These are phyloP conservation scores for Dujonia santamariae DNA, from an alignment of 1,139 yeast species.

Conservation along the genomic window DNA sequence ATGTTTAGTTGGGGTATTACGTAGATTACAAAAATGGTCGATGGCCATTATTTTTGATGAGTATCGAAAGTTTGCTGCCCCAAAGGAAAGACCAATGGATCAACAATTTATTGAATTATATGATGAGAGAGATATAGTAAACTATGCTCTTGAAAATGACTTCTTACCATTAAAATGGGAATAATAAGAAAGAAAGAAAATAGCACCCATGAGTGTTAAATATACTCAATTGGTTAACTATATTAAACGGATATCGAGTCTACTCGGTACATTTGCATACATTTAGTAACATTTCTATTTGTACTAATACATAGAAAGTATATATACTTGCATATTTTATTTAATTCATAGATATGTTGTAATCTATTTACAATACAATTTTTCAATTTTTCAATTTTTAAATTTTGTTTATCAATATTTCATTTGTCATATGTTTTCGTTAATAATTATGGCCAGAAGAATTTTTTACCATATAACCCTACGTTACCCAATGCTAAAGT, in stretches of 20 bases:
- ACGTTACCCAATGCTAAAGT: slow-evolving; percentile 62
- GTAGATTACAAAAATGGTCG: slow-evolving; percentile 90
- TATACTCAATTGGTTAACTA: too few relatives aligned
- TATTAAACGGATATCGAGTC: too few relatives aligned
- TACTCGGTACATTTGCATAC: not conserved
- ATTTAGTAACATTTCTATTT: too few relatives aligned
- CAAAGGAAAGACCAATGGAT: slow-evolving; percentile 92
- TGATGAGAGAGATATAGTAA: slow-evolving; percentile 58
- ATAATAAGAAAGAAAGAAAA: slow-evolving; percentile 9
- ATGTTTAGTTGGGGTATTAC: slow-evolving; percentile 86
- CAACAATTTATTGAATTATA: slow-evolving; percentile 92
- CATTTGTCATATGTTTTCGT: slow-evolving; percentile 5
- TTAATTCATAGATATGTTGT: too few relatives aligned
- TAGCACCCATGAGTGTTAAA: not conserved
- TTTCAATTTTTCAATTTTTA: not conserved
- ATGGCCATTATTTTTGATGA: slow-evolving; percentile 92
- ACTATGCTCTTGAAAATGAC: slow-evolving; percentile 46
- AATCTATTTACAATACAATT: too few relatives aligned
- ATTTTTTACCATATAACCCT: slow-evolving; percentile 65
- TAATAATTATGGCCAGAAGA: slow-evolving; percentile 40
- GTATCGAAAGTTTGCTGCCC: slow-evolving; percentile 89
- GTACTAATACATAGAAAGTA: too few relatives aligned
- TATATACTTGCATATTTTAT: too few relatives aligned
- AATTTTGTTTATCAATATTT: not conserved
- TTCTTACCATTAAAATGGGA: slow-evolving; percentile 75